Evolutionary conservation across 1,139 yeast species (phyloP).

Genomic region (Saccharomyces hybrid): DNA sequence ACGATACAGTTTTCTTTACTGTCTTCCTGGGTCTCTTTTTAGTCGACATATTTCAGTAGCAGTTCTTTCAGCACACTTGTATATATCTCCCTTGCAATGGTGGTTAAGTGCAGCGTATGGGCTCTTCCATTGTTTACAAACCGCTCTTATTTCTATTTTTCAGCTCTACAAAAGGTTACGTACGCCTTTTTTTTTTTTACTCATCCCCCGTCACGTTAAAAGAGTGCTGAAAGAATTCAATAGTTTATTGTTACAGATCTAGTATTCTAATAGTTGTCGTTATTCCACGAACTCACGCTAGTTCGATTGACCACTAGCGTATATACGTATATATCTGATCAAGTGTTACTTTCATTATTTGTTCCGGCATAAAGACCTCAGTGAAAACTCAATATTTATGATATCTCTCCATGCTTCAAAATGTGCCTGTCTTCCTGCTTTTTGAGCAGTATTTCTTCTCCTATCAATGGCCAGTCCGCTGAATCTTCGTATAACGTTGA

Average conservation of each 20-base stretch:
- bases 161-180: not conserved
- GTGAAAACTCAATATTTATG: slow-evolving; percentile 41
- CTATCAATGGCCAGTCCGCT: slow-evolving; percentile 50
- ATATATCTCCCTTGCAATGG: not conserved
- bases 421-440: slow-evolving; percentile 49
- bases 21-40: slow-evolving; percentile 15
- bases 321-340: not conserved
- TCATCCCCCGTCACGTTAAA: not conserved
- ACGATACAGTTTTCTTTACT: slow-evolving; percentile 34
- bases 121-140: not conserved
- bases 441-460: slow-evolving; percentile 44
- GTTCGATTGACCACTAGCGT: not conserved
- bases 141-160: not conserved
- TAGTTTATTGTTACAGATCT: not conserved
- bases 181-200: not conserved
- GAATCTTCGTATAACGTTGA: slow-evolving; percentile 46
- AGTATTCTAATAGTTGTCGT: not conserved
- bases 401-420: slow-evolving; percentile 63
- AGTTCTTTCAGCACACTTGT: not conserved
- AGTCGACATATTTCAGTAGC: slow-evolving; percentile 13
- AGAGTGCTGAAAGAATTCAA: not conserved
- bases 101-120: not conserved
- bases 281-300: not conserved
- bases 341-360: not conserved
- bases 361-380: slow-evolving; percentile 24